Conservation (phyloP, 2,329 filamentous ascomycete species). For the Aspergillus hiratsukae region DNA sequence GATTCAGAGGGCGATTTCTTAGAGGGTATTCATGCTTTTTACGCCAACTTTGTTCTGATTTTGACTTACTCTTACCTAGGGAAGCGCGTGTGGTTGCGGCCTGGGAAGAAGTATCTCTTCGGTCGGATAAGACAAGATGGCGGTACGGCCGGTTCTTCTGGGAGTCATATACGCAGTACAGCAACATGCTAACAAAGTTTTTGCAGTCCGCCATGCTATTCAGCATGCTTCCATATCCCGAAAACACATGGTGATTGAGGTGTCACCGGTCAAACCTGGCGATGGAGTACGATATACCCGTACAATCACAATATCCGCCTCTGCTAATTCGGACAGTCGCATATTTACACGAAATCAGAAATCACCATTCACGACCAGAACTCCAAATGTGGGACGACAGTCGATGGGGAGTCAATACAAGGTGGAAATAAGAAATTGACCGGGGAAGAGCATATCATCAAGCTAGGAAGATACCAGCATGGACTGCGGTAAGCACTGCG, state of each 20-base stretch:
- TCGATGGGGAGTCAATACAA: slow-evolving; percentile 70
- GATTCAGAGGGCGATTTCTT: slow-evolving; percentile 49
- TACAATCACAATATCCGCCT: not conserved
- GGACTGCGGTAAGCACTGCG: slow-evolving; percentile 36
- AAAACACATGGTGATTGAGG: slow-evolving; percentile 75
- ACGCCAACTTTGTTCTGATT: slow-evolving; percentile 15
- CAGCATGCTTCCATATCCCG: slow-evolving; percentile 80
- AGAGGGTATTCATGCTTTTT: slow-evolving; percentile 47
- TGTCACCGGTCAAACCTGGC: slow-evolving; percentile 60
- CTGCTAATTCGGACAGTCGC: slow-evolving; percentile 45
- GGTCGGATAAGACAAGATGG: slow-evolving; percentile 67
- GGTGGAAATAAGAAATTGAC: slow-evolving; percentile 56
- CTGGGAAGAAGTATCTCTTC: slow-evolving; percentile 79
- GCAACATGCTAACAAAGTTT: not conserved
- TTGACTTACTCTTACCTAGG: slow-evolving; percentile 40
- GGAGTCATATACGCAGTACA: not conserved
- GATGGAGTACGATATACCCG: slow-evolving; percentile 55
- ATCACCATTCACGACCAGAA: slow-evolving; percentile 71
- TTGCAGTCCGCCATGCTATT: slow-evolving; percentile 63
- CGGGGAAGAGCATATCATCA: slow-evolving; percentile 59
- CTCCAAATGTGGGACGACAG: slow-evolving; percentile 77
- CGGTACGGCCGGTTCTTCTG: slow-evolving; percentile 39
- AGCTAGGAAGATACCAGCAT: slow-evolving; percentile 66
- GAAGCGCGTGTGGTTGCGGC: slow-evolving; percentile 76
- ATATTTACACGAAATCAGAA: slow-evolving; percentile 61